Conservation (phyloP, 768 basidiomycete species). For the Auriscalpium vulgare region DNA sequence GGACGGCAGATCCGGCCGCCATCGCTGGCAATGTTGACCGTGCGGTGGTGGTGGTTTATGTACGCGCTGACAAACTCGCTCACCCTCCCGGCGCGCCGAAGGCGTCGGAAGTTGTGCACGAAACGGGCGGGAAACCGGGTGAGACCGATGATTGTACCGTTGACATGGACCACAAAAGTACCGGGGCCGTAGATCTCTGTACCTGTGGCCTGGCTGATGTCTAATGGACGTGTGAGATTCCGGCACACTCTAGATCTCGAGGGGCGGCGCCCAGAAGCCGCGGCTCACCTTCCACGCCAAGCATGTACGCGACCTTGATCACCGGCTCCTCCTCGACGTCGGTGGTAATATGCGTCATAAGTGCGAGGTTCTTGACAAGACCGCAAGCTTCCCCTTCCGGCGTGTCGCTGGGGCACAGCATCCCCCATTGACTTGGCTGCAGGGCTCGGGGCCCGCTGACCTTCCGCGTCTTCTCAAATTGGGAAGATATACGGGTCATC, state of each 20-base stretch:
- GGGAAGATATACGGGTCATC: conserved; percentile 99
- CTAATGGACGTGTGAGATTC: conserved; percentile 28
- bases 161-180: conserved; percentile 93
- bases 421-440: conserved; percentile 98
- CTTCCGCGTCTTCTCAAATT: conserved; percentile 99
- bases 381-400: conserved; percentile 99
- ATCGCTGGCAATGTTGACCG: conserved; percentile 94
- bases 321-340: conserved; percentile 97
- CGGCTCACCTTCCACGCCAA: conserved; percentile 88
- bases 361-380: conserved; percentile 93
- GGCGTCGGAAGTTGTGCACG: conserved; percentile 83
- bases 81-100: conserved; percentile 84
- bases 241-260: not conserved
- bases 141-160: conserved; percentile 91
- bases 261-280: not conserved
- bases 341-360: conserved; percentile 99
- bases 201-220: conserved; percentile 87
- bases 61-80: conserved; percentile 97
- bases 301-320: conserved; percentile 79
- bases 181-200: conserved; percentile 92
- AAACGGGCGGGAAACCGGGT: conserved; percentile 81
- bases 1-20: conserved; percentile 98
- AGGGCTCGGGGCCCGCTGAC: conserved; percentile 95
- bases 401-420: conserved; percentile 96
- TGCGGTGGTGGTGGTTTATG: conserved; percentile 90